Base-by-base conservation (phyloP, 2,329 filamentous ascomycete species). In the Pestalotiopsis sp. region DNA sequence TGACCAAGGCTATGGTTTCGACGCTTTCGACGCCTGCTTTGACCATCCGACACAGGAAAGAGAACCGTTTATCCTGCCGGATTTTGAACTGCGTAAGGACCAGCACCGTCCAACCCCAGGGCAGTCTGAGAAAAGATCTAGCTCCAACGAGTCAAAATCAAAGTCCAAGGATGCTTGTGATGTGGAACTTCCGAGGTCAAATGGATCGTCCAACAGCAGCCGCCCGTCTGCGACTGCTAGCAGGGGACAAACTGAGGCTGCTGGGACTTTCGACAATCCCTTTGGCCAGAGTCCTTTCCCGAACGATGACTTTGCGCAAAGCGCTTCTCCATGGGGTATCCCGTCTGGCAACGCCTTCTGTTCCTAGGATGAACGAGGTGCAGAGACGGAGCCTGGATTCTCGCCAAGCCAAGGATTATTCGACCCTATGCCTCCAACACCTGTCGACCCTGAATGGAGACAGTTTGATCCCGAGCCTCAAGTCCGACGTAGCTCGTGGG, bases 401-500 rank as follows among this genome's bases (percentile, higher is more conserved):
- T 39, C 57, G 6, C 30, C 44, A 40, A 26, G 22, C 26, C n/a
- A 64, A 40, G 39, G 44, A 38, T 14, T 22, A 30, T 67, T 59
- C 17, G 59, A 67, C 17, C 38, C 20, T 5, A 56, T 65, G 62
- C 63, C 66, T 44, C 7, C 55, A 30, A 65, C 66, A 17, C 63
- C 66, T 22, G 56, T 20, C 26, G 56, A 62, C 44, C 14, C 20
- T 14, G 30, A 26, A 2, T 65, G 26, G 17, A 56, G 38, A 7
- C 17, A 61, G 11, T 35, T 59, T 30, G 26, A 22, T 24, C 22
- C 68, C 6, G 14, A 65, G 3, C 68, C 68, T 20, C 62, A 57
- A 14, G 55, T 69, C 40, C 69, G 55, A 38, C 20, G 30, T 4
- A 64, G 73, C 7, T 64, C 68, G 17, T 75, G 70, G 72, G 69